These are phyloP conservation scores for Teratosphaeria viscida DNA, from an alignment of 2,329 filamentous ascomycete species.

Conservation along the genomic window DNA sequence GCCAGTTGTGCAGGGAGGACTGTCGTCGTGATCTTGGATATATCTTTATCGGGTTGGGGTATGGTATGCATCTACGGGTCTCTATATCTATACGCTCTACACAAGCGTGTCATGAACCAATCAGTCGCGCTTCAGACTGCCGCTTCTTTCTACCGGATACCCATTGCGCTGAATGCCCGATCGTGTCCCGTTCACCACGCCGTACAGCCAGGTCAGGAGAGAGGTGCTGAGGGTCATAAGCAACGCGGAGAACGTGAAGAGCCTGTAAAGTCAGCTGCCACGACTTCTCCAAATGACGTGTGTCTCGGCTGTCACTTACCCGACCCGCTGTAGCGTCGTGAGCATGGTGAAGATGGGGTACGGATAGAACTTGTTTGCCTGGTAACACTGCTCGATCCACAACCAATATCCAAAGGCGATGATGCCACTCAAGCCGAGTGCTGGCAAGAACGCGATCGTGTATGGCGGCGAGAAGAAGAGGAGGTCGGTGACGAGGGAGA, in stretches of 20 bases:
- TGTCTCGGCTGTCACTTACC: slow-evolving; percentile 18
- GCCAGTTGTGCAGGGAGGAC: neutral
- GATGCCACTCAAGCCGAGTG: slow-evolving; percentile 46
- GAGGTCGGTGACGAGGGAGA: slow-evolving; percentile 55
- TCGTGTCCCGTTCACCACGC: slow-evolving; percentile 48
- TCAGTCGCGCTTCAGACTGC: neutral
- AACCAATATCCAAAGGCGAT: slow-evolving; percentile 63
- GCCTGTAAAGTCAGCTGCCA: slow-evolving; percentile 29
- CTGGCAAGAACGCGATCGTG: slow-evolving; percentile 51
- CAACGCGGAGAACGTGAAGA: slow-evolving; percentile 37
- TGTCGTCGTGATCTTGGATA: neutral
- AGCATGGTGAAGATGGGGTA: slow-evolving; percentile 74
- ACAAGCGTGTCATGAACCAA: slow-evolving; percentile 12
- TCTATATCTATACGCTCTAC: slow-evolving; percentile 14
- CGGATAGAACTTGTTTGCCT: slow-evolving; percentile 63
- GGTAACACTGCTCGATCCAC: slow-evolving; percentile 65
- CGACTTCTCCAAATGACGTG: neutral
- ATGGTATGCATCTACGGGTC: neutral
- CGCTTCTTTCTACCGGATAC: slow-evolving; percentile 2
- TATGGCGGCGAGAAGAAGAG: slow-evolving; percentile 63
- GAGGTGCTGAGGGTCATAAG: slow-evolving; percentile 63
- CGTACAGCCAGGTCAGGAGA: slow-evolving; percentile 60
- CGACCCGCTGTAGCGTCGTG: slow-evolving; percentile 52
- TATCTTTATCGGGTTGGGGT: neutral
- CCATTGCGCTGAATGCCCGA: slow-evolving; percentile 1